Evolutionary conservation across 345 rosid genomes (phyloP), one percentile per base, ranked within the genome.

Genomic region (Conringia planisiliqua): DNA sequence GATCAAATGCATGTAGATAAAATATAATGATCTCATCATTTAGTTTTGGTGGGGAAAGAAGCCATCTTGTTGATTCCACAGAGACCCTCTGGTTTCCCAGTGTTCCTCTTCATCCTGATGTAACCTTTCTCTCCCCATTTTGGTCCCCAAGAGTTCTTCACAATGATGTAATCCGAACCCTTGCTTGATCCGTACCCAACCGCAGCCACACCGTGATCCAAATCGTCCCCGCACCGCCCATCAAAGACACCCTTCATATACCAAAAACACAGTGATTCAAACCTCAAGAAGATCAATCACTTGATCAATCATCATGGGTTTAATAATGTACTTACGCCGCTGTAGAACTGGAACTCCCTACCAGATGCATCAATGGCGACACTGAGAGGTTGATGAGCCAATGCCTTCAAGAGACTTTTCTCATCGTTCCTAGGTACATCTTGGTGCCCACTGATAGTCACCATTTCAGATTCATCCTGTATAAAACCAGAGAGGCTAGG

Each of bases 61-160:
- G 90, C 87, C 94, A 93, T 89, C 77, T 87, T 88, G 86, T 93
- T 87, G 78, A 91, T 86, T 8, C 96, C 96, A 72, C 96, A 89
- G 0, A 86, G 70, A 1, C 98, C 98, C 62, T 88, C 86, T 4
- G 86, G 80, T 73, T 88, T 90, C 6, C 93, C 94, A 4, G 90
- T 84, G 79, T 86, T 91, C 70, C 94, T 85, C 88, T 83, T 86
- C 92, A 91, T 79, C 70, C 93, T 81, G 24, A 87, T 88, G 78
- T 74, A 91, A 10, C 98, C 97, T 54, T 84, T 86, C 75, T 86
- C 96, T 63, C 96, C 98, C 96, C 97, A 88, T 35, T 75, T 84
- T 5, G 83, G 35, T 46, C 96, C 98, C 98, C 96, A 93, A 0
- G 97, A 93, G 47, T 93, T 90, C 82, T 85, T 93, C 76, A 93